Conservation (phyloP, 805 yeast species). For the Yamadazyma laniorum region DNA sequence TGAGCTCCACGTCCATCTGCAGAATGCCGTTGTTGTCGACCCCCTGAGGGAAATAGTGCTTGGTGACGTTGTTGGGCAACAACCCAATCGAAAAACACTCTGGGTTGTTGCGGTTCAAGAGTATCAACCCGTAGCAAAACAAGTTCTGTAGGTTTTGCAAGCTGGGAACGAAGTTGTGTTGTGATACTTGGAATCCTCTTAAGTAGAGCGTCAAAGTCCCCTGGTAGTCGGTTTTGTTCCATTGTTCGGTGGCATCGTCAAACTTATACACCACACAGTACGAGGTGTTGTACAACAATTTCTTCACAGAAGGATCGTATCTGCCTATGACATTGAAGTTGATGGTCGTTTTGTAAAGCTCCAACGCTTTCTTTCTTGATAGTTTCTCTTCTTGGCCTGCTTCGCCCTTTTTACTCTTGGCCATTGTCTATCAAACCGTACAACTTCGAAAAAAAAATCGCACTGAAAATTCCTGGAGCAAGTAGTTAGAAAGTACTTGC, state of each 20-base stretch:
- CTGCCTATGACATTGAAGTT: slow-evolving; percentile 75
- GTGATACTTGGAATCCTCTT: slow-evolving; percentile 41
- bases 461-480: too few relatives aligned
- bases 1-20: slow-evolving; percentile 64
- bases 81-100: slow-evolving; percentile 73
- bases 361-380: slow-evolving; percentile 47
- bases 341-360: slow-evolving; percentile 63
- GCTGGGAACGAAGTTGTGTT: slow-evolving; percentile 6
- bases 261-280: slow-evolving; percentile 71
- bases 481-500: too few relatives aligned
- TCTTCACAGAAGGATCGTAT: slow-evolving; percentile 71
- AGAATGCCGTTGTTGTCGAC: slow-evolving; percentile 29
- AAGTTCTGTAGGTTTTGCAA: slow-evolving; percentile 39
- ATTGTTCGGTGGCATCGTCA: slow-evolving; percentile 54
- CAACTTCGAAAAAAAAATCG: too few relatives aligned
- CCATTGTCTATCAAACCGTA: too few relatives aligned
- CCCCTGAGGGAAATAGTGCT: slow-evolving; percentile 41
- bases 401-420: slow-evolving; percentile 8
- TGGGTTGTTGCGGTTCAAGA: slow-evolving; percentile 66
- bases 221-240: slow-evolving; percentile 69
- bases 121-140: slow-evolving; percentile 66
- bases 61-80: slow-evolving; percentile 51
- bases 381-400: slow-evolving; percentile 29
- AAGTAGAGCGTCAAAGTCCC: slow-evolving; percentile 70
- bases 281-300: slow-evolving; percentile 64